Base-by-base conservation (phyloP, 2,329 filamentous ascomycete genomes). In the Leptographium galeiforme region DNA sequence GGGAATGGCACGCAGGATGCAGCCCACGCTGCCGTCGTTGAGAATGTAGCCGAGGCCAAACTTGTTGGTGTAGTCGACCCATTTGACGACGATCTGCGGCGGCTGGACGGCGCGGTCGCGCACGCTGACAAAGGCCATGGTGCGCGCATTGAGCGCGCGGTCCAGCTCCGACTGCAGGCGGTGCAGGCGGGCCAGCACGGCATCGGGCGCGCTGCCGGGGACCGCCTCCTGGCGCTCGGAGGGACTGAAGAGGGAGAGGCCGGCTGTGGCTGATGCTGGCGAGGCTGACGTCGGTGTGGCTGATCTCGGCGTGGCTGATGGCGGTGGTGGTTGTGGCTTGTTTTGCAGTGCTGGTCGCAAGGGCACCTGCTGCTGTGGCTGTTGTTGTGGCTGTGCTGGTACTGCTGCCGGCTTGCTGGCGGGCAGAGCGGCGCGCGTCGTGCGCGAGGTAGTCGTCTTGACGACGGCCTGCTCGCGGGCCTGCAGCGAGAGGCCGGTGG, bases 61-160 rank as follows among this genome's bases (percentile, higher is more conserved):
- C 64, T 89, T 89, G 67, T 89, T 88, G 55, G 86, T 89, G 66
- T 93, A 93, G 64, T 93, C 87, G 8, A 93, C 87, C 87, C 87
- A 93, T 63, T 90, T 89, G 12, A 84, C 78, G 13, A 84, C 81
- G 46, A 84, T 78, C 63, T 82, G 69, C 63, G 84, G 76, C 63
- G 84, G 67, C 57, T 81, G 68, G 63, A 84, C 63, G 63, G 76
- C 70, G 57, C 74, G 67, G 55, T 75, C 70, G 67, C 79, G 76
- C 11, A 53, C 52, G 0, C 73, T 75, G 49, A 82, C 70, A 52
- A 81, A 72, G 19, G 80, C 80, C 73, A 80, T 82, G 1, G 79
- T 73, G 61, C 81, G 74, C 41, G 81, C 72, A 59, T 84, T 84
- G 8, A 84, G 67, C 4, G 81, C 79, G 48, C 81, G 70, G 59